These are phyloP conservation scores for Apiotrichum akiyoshidainum DNA, from an alignment of 1,284 basidiomycete species.

Conservation along the genomic window DNA sequence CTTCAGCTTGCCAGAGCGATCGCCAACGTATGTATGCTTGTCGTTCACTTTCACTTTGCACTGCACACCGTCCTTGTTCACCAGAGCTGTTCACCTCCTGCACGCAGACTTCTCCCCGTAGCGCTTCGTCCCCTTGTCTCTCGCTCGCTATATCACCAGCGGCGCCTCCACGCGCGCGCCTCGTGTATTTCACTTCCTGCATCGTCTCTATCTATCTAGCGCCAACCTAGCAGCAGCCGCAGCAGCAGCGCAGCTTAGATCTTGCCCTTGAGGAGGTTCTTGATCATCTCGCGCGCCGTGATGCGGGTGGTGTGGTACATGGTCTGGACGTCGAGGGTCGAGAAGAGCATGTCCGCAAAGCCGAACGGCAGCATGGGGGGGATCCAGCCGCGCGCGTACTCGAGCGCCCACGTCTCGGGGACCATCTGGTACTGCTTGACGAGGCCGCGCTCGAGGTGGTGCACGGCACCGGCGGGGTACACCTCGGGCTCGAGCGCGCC, in stretches of 20 bases:
- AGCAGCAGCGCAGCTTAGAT: conserved; percentile 66
- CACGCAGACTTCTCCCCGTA: too few species aligned
- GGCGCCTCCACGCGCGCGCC: too few species aligned
- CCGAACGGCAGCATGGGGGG: conserved; percentile 91
- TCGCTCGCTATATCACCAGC: too few species aligned
- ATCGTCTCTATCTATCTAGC: conserved; percentile 1
- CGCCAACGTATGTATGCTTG: too few species aligned
- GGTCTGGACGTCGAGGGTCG: conserved; percentile 82
- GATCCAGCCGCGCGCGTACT: conserved; percentile 91
- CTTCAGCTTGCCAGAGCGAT: too few species aligned
- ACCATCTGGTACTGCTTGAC: conserved; percentile 98
- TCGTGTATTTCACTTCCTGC: not conserved
- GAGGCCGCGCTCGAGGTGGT: conserved; percentile 74
- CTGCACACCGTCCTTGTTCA: too few species aligned
- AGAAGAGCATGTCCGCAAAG: conserved; percentile 76
- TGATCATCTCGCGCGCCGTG: conserved; percentile 76
- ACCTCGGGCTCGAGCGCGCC: conserved; percentile 77
- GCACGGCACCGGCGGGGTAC: conserved; percentile 78
- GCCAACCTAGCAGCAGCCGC: too few species aligned
- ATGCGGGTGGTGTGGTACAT: conserved; percentile 75
- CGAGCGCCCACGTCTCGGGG: conserved; percentile 88
- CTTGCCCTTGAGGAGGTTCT: conserved; percentile 79
- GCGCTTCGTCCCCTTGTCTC: too few species aligned
- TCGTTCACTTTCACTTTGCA: too few species aligned
- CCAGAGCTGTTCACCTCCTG: too few species aligned